Evolutionary conservation across 2,329 filamentous ascomycete species (phyloP), one percentile per base, ranked within the genome.

Genomic region (Fusarium albosuccineum): DNA sequence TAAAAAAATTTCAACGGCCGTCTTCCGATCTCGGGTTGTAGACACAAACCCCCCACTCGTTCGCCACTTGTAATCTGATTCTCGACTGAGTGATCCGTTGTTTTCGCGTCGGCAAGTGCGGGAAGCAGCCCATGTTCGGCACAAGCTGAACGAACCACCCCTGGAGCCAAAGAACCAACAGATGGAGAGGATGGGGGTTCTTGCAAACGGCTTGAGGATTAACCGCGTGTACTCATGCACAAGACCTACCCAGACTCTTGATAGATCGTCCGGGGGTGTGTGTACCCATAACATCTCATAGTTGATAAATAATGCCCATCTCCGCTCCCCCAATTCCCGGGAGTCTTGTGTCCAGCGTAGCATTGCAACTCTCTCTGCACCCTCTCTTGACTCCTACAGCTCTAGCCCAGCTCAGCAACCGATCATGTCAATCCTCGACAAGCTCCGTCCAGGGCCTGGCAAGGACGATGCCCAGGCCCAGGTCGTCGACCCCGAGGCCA

Each of bases 21-120:
- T 61, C 56, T 70, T 65, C 67, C 66, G 59, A 67, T 64, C 59
- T 68, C 61, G 65, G 65, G 49, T 58, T 16, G 22, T 22, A 22
- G 22, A 22, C 51, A 11, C 9, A 13, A 27, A 52, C 60, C 62
- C 60, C 59, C 62, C 62, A 69, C 62, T 54, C 46, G 34, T 36
- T 60, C 48, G 66, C 62, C 66, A 63, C 62, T 60, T 52, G 30
- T 56, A 55, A 68, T 58, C 42, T 61, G 61, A 66, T 57, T 44
- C 26, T 42, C 36, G 41, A 30, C 51, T 34, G 17, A 26, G 36
- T 27, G 44, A 33, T 8, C 39, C 26, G 26, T 56, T 27, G 11
- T 36, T 27, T 37, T 26, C 33, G 9, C 53, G 39, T 56, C 53
- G 59, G 40, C 37, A 57, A 34, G 40, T 66, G 44, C 64, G 63